phyloP scores from a whole-genome alignment of 208 protist species.

The Strigomonas culicis region DNA sequence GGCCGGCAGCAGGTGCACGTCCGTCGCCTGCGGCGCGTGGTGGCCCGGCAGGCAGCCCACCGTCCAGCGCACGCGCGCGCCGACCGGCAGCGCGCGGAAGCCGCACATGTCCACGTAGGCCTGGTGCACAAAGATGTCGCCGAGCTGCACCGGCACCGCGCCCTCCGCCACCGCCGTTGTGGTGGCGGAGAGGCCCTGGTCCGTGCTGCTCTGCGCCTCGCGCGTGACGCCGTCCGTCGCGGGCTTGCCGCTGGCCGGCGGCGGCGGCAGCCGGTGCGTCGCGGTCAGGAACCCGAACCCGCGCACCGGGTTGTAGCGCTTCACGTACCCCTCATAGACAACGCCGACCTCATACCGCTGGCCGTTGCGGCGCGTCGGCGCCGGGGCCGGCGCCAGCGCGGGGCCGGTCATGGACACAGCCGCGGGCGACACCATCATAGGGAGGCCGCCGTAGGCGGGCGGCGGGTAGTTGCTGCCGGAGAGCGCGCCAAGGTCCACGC shows the following conservation, averaged over 20 bases:
- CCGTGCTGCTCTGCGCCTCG: not conserved
- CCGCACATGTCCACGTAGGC: slow-evolving; percentile 22
- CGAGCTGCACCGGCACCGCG: not conserved
- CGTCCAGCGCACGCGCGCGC: slow-evolving; percentile 29
- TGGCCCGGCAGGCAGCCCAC: slow-evolving; percentile 4
- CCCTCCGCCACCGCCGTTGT: not conserved
- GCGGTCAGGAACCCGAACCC: slow-evolving; percentile 71
- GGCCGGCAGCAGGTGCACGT: not conserved
- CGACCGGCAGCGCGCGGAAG: slow-evolving; percentile 20
- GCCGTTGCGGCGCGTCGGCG: slow-evolving; percentile 24
- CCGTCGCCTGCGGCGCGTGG: not conserved
- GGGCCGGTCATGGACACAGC: too few species aligned
- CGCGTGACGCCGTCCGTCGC: not conserved
- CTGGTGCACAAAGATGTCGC: slow-evolving; percentile 39
- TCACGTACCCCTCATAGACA: slow-evolving; percentile 59
- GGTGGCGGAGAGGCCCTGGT: not conserved
- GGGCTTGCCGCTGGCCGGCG: not conserved
- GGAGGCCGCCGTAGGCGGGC: not conserved
- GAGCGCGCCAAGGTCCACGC: not conserved
- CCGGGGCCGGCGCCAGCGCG: not conserved
- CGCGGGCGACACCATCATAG: not conserved
- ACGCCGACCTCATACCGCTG: slow-evolving; percentile 37
- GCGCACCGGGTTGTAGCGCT: slow-evolving; percentile 63
- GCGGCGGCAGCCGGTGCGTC: slow-evolving; percentile 14
- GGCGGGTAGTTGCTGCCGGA: not conserved